A percentile compares a stretch with the other conserved stretches of the same genome.
These are phyloP conservation scores for Plasmodium sp. DNA, from an alignment of 169 alveolate species.

Conservation along the genomic window DNA sequence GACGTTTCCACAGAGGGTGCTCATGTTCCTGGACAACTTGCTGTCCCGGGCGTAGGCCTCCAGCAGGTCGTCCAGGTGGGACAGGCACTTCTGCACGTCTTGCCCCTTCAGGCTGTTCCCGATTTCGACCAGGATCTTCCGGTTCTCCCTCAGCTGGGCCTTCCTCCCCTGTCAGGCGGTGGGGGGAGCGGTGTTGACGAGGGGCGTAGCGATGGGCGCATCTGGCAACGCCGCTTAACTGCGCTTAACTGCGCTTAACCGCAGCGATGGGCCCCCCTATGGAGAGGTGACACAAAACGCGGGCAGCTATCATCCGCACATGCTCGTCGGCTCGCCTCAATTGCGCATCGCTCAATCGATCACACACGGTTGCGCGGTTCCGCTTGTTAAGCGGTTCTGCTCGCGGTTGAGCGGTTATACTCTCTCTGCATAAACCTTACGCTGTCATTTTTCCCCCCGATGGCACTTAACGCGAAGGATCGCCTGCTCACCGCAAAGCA, in stretches of 20 bases:
- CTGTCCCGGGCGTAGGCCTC: not conserved
- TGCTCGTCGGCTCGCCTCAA: not conserved
- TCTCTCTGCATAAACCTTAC: not conserved
- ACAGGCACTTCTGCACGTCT: slow-evolving; percentile 4
- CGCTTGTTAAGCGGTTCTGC: not conserved
- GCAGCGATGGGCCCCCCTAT: not conserved
- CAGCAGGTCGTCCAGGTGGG: slow-evolving; percentile 11
- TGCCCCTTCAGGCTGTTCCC: slow-evolving; percentile 69
- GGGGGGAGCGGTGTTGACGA: not conserved
- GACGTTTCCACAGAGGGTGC: slow-evolving; percentile 63
- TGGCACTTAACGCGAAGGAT: not conserved
- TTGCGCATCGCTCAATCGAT: not conserved
- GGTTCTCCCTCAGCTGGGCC: not conserved
- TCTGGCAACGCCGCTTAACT: too few species aligned
- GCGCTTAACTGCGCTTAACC: too few species aligned
- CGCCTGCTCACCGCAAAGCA: not conserved
- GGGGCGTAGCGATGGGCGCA: not conserved
- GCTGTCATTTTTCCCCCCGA: not conserved
- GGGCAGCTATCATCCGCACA: not conserved
- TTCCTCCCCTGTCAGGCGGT: not conserved
- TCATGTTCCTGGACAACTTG: slow-evolving; percentile 43
- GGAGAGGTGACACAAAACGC: not conserved
- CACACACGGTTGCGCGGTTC: not conserved
- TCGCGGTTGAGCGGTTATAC: not conserved
- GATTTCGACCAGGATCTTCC: slow-evolving; percentile 37